Base-by-base conservation (phyloP, 2,329 filamentous ascomycete species). In the Epichloe uncinata region DNA sequence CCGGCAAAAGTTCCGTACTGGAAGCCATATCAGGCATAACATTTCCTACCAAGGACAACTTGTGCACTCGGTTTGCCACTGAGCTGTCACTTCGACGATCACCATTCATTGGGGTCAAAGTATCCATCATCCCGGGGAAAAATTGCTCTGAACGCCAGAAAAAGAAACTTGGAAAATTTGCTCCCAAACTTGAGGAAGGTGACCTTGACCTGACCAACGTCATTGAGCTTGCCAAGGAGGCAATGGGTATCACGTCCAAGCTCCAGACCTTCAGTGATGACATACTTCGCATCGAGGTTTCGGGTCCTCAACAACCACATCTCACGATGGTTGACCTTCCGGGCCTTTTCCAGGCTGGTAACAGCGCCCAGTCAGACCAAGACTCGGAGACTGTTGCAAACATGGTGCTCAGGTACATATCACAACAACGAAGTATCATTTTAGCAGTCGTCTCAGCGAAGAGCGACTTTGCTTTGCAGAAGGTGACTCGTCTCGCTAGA, bases 31-130 rank as follows among this genome's bases (percentile, higher is more conserved):
- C 79, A 0, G 72, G 76, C 5, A 69, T 84, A 1, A 69, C 71
- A 0, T 84, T 84, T 53, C 79, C 79, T 0, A 65, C 69, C 16
- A 76, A 78, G 26, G 74, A 77, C 47, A 75, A 71, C 34, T 58
- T 82, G 0, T 84, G 79, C 60, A 83, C 81, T 0, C 70, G 77
- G 0, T 83, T 84, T 53, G 73, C 79, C 0, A 84, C 78, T 0
- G 78, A 84, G 60, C 64, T 84, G 18, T 69, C 79, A 15, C 68
- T 84, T 5, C 72, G 78, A 16, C 69, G 72, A n/a, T 63, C 62
- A 3, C n/a, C 61, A 0, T 46, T 61, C 0, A 51, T 60, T 0
- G 60, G 58, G 2, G 64, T 74, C 13, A 61, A 55, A 4, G 59
- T 72, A 18, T 56, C 54, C 20, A 59, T 59, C 35, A 47, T 52